Evolutionary conservation across 352 stramenopile genomes (phyloP).

Genomic region (Phytophthora tubulina): DNA sequence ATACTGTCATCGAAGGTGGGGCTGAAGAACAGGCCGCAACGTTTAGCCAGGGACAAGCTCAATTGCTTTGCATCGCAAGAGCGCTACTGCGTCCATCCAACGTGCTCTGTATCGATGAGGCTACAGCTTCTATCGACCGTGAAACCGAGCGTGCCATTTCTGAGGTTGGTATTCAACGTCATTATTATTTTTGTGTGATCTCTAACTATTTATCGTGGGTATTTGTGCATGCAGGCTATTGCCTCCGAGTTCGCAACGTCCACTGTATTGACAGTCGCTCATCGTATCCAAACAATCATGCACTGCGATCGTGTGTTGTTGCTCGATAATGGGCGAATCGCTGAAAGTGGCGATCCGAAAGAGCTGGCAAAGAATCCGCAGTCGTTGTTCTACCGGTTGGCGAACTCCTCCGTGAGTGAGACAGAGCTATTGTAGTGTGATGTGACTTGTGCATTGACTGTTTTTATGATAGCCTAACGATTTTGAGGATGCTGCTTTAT

Average conservation of each 20-base stretch:
- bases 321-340: slow-evolving; percentile 64
- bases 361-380: slow-evolving; percentile 43
- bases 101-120: slow-evolving; percentile 94
- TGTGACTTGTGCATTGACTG: not conserved
- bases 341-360: slow-evolving; percentile 58
- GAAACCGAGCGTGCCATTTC: slow-evolving; percentile 85
- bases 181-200: not conserved
- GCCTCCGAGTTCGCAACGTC: slow-evolving; percentile 92
- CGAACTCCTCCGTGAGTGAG: slow-evolving; percentile 25
- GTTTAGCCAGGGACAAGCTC: slow-evolving; percentile 80
- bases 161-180: slow-evolving; percentile 44
- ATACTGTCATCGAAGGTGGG: slow-evolving; percentile 54
- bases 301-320: slow-evolving; percentile 91
- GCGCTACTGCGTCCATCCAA: slow-evolving; percentile 91
- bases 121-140: slow-evolving; percentile 92
- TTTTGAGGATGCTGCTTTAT: slow-evolving; percentile 19
- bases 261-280: slow-evolving; percentile 98
- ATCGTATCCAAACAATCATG: slow-evolving; percentile 97
- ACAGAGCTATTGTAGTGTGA: slow-evolving; percentile 14
- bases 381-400: slow-evolving; percentile 60
- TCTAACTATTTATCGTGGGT: slow-evolving; percentile 9
- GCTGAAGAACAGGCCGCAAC: slow-evolving; percentile 50
- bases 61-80: slow-evolving; percentile 81
- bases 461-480: slow-evolving; percentile 11
- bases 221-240: slow-evolving; percentile 69